Percentiles rank a stretch among this genome's conserved stretches.
Evolutionary conservation across 805 yeast genomes (phyloP).

Genomic region (Lipomyces oligophaga): DNA sequence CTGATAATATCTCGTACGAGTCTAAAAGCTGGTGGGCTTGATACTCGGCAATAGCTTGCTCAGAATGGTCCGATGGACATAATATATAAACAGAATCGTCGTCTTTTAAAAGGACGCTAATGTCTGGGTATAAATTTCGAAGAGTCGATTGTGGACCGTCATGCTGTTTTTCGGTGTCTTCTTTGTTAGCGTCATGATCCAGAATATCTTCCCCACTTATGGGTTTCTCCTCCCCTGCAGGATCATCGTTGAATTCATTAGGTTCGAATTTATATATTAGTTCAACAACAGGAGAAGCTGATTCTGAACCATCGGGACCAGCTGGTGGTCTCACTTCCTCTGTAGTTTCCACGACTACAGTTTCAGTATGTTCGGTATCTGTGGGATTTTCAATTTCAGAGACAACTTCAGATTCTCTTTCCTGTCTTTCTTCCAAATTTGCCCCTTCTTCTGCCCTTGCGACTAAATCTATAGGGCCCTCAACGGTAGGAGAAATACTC

Average conservation of each 20-base stretch:
- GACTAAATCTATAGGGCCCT: not conserved
- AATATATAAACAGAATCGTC: slow-evolving; percentile 6
- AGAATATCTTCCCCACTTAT: not conserved
- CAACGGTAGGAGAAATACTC: not conserved
- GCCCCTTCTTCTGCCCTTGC: not conserved
- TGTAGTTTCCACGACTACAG: too few relatives aligned
- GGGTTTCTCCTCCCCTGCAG: not conserved
- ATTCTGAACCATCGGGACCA: not conserved
- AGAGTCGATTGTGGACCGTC: not conserved
- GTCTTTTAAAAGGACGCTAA: slow-evolving; percentile 8
- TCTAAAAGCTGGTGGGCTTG: slow-evolving; percentile 5
- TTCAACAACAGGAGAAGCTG: not conserved
- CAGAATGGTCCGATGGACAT: slow-evolving; percentile 12
- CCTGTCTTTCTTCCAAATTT: too few relatives aligned
- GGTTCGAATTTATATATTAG: not conserved
- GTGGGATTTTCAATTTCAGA: not conserved
- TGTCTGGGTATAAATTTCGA: slow-evolving; percentile 9
- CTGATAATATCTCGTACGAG: slow-evolving; percentile 3
- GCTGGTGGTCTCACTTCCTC: too few relatives aligned
- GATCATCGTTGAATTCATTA: not conserved
- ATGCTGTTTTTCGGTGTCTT: not conserved
- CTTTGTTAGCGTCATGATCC: not conserved
- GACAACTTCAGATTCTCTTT: too few relatives aligned
- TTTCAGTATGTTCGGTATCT: not conserved
- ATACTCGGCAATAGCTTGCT: not conserved